Base-by-base conservation (phyloP, 1,139 yeast genomes). In the Taphrina deformans region DNA sequence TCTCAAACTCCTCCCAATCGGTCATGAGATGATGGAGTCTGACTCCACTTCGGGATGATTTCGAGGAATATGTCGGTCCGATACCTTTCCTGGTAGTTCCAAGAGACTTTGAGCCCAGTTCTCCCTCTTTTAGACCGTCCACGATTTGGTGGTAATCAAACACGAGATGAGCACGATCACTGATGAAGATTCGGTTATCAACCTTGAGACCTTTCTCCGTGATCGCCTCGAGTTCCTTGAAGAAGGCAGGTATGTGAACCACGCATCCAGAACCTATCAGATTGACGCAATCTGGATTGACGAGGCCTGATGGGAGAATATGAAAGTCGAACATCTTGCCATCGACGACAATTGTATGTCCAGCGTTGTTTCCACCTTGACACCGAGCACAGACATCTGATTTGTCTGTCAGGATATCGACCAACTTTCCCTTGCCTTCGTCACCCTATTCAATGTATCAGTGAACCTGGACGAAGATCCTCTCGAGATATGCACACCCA, bases 1-100 rank as follows among this genome's bases (percentile, higher is more conserved):
- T 78, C 75, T 86, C 92, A 76, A 93, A 93, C 77, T 89, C 96
- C 53, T 83, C 88, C 98, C 99, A 93, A 38, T 96, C 90, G 70
- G 90, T 86, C 48, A 91, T 96, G 74, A 93, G 83, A 79, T 93
- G 99, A 79, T 93, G 99, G 67, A 93, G 96, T 78, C 99, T 85
- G 72, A 93, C 81, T 75, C 99, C 99, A 35, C 97, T 90, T 79
- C 99, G 86, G 21, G 96, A 88, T 65, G 96, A 96, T 80, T 93
- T 93, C 71, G 99, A 91, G 52, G 97, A 87, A 77, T 93, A 93
- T 53, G 99, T 88, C 72, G 99, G 99, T 67, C 99, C 99, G 74
- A 93, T 93, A 78, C 99, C 99, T 77, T 95, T 93, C 75, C 98
- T 97, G 60, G 99, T 93, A 70, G 99, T 93, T 72, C 99, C 99